Conservation (phyloP, 192 early-diverging fungal species). For the Obelidium mucronatum region DNA sequence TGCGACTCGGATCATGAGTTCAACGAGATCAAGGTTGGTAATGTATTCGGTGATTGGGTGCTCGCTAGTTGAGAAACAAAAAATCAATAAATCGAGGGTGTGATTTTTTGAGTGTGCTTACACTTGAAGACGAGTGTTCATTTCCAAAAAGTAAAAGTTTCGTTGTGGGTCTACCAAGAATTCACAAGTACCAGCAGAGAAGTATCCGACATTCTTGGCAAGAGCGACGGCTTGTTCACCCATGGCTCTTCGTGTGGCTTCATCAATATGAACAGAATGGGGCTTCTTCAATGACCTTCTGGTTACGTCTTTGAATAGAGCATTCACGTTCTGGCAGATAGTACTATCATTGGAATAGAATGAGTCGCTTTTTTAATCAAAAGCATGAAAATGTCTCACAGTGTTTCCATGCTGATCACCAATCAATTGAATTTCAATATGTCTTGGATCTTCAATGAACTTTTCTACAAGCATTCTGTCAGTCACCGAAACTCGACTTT, state of each 20-base stretch:
- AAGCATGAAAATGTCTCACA: constrained; percentile 78
- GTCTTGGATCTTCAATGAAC: constrained; percentile 91
- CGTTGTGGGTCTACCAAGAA: constrained; percentile 84
- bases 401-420: constrained; percentile 98
- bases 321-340: constrained; percentile 97
- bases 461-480: constrained; percentile 89
- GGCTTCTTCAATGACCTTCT: constrained; percentile 98
- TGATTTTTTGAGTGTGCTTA: constrained; percentile 13
- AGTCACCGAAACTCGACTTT: constrained; percentile 86
- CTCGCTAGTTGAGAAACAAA: constrained; percentile 60
- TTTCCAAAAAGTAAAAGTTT: constrained; percentile 97
- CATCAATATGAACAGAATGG: constrained; percentile 70
- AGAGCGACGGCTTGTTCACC: constrained; percentile 68
- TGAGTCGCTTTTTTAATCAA: neutral
- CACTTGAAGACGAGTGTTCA: constrained; percentile 98
- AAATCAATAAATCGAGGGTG: neutral
- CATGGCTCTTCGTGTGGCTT: constrained; percentile 52
- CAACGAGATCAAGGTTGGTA: constrained; percentile 90
- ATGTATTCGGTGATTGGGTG: constrained; percentile 99
- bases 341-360: constrained; percentile 64
- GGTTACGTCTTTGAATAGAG: constrained; percentile 97
- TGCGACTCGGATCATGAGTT: constrained; percentile 95
- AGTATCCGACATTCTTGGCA: constrained; percentile 76
- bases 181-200: constrained; percentile 97
- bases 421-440: constrained; percentile 96